Evolutionary conservation across 768 basidiomycete species (phyloP).

Genomic region (Tulasnella sp.): DNA sequence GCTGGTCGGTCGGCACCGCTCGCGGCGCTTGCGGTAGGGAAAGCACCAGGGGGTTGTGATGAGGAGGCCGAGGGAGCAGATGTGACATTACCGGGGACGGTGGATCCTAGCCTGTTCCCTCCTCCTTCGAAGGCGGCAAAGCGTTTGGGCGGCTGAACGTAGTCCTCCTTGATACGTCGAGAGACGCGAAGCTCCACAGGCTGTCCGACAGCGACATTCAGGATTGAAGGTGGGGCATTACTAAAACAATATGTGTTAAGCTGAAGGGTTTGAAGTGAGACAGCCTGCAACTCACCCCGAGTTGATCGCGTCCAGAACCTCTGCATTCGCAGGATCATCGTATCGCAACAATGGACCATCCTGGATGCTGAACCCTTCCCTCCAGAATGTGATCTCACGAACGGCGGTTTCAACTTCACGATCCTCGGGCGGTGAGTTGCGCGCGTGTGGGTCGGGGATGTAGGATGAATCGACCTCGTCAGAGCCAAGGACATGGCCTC

Average conservation of each 20-base stretch:
- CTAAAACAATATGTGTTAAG: conserved; percentile 30
- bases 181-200: conserved; percentile 74
- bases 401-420: conserved; percentile 46
- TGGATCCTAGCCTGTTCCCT: conserved; percentile 74
- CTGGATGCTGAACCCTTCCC: conserved; percentile 84
- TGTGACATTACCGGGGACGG: conserved; percentile 38
- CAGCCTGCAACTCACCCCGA: conserved; percentile 45
- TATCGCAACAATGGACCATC: conserved; percentile 79
- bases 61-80: neutral
- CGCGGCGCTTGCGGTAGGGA: conserved; percentile 30
- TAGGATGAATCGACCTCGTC: conserved; percentile 76
- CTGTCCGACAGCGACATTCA: conserved; percentile 66
- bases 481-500: conserved; percentile 77
- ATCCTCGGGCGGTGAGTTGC: conserved; percentile 18
- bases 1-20: conserved; percentile 27
- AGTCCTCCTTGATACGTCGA: conserved; percentile 61
- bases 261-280: neutral
- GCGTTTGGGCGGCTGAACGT: conserved; percentile 44
- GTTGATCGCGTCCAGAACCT: conserved; percentile 64
- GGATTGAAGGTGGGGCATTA: conserved; percentile 63
- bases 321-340: conserved; percentile 62
- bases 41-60: conserved; percentile 46
- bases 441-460: conserved; percentile 59
- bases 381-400: conserved; percentile 83
- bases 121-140: conserved; percentile 51